Conservation (phyloP, 345 rosid genomes). For the Lepidium aucheri region DNA sequence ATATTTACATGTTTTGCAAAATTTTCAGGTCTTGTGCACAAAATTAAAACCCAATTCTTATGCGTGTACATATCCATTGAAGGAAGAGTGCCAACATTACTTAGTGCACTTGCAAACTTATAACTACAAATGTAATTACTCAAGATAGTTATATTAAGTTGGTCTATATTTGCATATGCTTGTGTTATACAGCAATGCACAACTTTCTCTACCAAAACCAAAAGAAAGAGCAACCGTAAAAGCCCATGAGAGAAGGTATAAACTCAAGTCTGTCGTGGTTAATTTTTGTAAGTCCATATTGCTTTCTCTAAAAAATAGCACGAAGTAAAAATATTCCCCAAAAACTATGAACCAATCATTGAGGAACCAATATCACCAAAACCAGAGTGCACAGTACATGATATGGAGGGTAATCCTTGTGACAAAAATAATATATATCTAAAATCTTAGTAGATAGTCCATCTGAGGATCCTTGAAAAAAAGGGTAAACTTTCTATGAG, state of each 20-base stretch:
- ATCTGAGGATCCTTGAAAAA: constrained; percentile 28
- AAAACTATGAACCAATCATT: constrained; percentile 50
- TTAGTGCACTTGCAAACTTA: constrained; percentile 82
- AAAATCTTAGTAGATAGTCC: constrained; percentile 21
- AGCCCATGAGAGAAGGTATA: too few species aligned
- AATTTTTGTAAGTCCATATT: constrained; percentile 32
- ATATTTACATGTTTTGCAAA: neutral
- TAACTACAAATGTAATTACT: neutral
- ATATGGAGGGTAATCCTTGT: constrained; percentile 50
- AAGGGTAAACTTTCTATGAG: constrained; percentile 44
- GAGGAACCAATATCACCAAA: constrained; percentile 78
- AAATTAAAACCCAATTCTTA: constrained; percentile 78
- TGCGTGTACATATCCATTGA: constrained; percentile 87
- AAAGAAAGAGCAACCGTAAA: too few species aligned
- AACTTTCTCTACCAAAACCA: too few species aligned
- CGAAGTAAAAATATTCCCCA: neutral
- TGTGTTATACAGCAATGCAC: too few species aligned
- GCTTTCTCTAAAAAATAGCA: constrained; percentile 21
- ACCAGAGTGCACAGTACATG: constrained; percentile 36
- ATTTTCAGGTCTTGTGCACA: constrained; percentile 79
- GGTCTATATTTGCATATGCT: neutral
- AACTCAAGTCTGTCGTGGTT: constrained; percentile 13
- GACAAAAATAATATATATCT: constrained; percentile 50
- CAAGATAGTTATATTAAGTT: neutral
- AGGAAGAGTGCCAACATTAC: constrained; percentile 83